Percentiles rank a stretch among this genome's conserved stretches.
phyloP scores from a whole-genome alignment of 768 basidiomycete genomes.

The Boletus pseudo-olivaceus region DNA sequence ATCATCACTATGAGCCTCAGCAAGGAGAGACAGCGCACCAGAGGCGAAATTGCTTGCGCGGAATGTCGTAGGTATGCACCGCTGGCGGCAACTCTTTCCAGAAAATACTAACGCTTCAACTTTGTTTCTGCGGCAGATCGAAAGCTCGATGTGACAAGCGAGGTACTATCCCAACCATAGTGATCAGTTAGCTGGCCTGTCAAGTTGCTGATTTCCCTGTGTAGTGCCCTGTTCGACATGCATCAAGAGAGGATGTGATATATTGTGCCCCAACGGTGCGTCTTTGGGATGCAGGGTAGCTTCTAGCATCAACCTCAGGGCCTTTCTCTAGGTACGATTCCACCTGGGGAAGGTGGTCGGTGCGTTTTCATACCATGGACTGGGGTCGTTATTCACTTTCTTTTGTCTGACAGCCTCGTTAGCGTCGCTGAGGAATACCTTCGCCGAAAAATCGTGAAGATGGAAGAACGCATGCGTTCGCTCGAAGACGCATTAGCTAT shows the following conservation, averaged over 20 bases:
- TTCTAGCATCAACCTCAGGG: not conserved
- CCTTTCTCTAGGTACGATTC: constrained; percentile 41
- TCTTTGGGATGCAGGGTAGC: not conserved
- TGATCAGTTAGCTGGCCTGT: not conserved
- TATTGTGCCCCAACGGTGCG: constrained; percentile 50
- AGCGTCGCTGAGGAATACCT: constrained; percentile 52
- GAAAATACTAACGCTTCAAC: not conserved
- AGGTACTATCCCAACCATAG: constrained; percentile 6
- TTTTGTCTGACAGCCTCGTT: constrained; percentile 39
- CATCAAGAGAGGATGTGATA: constrained; percentile 46
- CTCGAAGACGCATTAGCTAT: constrained; percentile 55
- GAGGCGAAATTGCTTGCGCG: constrained; percentile 31
- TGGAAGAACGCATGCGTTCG: constrained; percentile 50
- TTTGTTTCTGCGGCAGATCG: constrained; percentile 13
- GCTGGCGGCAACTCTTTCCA: not conserved
- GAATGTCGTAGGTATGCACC: constrained; percentile 28
- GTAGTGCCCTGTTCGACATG: constrained; percentile 40
- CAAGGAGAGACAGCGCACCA: constrained; percentile 24
- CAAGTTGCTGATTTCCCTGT: not conserved
- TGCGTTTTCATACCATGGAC: constrained; percentile 20
- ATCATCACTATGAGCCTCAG: constrained; percentile 8
- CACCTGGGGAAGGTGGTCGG: constrained; percentile 54
- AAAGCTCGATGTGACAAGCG: constrained; percentile 28
- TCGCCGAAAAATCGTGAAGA: constrained; percentile 40
- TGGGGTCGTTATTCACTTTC: not conserved